These are phyloP conservation scores for Leccinum broughii DNA, from an alignment of 768 basidiomycete species.

Conservation along the genomic window DNA sequence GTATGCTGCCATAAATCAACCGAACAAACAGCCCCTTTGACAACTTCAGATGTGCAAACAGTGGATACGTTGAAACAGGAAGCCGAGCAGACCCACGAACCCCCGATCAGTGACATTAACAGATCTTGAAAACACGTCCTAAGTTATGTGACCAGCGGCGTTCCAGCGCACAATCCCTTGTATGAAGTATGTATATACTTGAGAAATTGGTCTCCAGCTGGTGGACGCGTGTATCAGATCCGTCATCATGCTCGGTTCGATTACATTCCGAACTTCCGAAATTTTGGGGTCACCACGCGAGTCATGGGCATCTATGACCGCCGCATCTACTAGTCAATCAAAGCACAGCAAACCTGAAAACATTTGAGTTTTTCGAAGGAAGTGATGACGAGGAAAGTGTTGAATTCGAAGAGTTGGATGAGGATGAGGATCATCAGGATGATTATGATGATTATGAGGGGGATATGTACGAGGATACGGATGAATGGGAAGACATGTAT, in stretches of 20 bases:
- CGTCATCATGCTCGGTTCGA: too few relatives aligned
- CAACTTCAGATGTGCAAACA: neutral
- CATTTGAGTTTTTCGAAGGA: constrained; percentile 57
- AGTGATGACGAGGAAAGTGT: constrained; percentile 45
- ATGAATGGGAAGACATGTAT: constrained; percentile 15
- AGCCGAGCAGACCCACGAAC: neutral
- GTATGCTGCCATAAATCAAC: too few relatives aligned
- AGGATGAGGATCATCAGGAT: neutral
- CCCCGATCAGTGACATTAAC: neutral
- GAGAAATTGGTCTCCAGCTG: too few relatives aligned
- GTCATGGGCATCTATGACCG: too few relatives aligned
- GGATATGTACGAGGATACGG: constrained; percentile 1
- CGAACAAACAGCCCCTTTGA: too few relatives aligned
- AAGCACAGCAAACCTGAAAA: constrained; percentile 39
- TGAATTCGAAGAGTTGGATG: constrained; percentile 27
- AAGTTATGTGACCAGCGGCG: neutral
- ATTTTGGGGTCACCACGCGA: too few relatives aligned
- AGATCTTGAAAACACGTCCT: neutral
- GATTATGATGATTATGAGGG: neutral
- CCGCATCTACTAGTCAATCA: too few relatives aligned
- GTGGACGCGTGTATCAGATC: too few relatives aligned
- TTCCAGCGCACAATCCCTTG: too few relatives aligned
- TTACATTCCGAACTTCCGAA: too few relatives aligned
- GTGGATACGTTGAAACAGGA: neutral
- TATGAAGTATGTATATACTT: too few relatives aligned